Evolutionary conservation across 495 filamentous ascomycete genomes (phyloP), one percentile per base, ranked within the genome.

Genomic region (Xylaria cubensis): DNA sequence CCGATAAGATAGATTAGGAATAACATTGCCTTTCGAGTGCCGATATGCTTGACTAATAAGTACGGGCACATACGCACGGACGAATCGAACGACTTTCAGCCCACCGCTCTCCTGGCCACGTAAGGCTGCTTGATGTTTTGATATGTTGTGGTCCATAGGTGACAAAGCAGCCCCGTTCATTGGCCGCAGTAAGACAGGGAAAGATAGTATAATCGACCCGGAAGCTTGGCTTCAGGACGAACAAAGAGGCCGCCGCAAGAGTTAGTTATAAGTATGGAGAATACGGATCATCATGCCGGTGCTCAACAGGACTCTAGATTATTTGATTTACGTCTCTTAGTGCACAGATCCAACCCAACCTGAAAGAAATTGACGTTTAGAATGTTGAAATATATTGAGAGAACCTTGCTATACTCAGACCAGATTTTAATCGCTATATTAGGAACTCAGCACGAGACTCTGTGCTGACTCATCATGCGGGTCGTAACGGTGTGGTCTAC

Each of bases 91-190:
- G 55, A 29, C 55, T 34, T 34, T 58, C 12, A 58, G 24, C 29
- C 55, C 55, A 58, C 55, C 55, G 26, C 55, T 29, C 15, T 58
- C 26, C 55, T 34, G 10, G 55, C 55, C 55, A 4, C 55, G 55
- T 58, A 58, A 58, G 26, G 24, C 55, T 51, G 8, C 50, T 21
- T 24, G 3, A 21, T 51, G 8, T 21, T 24, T 21, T n/a, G 50
- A 51, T 21, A 51, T 24, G n/a, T 9, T 51, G 3, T 21, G 21
- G 24, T 51, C 50, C 9, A 51, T 51, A 9, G 0, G n/a, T 51
- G n/a, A 51, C 50, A 51, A 51, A 51, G 50, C 50, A 51, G n/a
- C 9, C 50, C n/a, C n/a, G 24, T 51, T 51, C 50, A 51, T 51
- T 51, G 50, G 50, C 50, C n/a, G 21, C 2, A 24, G 50, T 3